Evolutionary conservation across 441 rosid genomes (phyloP).

Genomic region (Eutrema salsugineum): DNA sequence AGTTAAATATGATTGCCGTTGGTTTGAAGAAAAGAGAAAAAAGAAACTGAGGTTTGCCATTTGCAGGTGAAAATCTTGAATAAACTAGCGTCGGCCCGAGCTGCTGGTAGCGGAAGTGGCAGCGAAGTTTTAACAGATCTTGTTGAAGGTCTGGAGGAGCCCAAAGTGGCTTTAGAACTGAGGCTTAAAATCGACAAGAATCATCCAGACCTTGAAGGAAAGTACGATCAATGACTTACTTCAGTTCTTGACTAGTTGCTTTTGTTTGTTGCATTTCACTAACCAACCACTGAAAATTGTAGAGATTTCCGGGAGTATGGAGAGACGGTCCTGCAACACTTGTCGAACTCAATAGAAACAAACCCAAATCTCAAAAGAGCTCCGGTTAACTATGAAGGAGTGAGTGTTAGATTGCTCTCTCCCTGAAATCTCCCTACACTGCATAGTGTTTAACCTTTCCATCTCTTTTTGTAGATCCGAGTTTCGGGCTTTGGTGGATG

Average conservation of each 20-base stretch:
- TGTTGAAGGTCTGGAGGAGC: conserved; percentile 81
- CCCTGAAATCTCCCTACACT: background rate
- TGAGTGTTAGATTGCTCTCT: conserved; percentile 32
- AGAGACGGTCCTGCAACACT: conserved; percentile 76
- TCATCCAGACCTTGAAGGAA: conserved; percentile 91
- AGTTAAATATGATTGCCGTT: background rate
- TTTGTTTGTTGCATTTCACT: background rate
- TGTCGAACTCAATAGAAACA: conserved; percentile 52
- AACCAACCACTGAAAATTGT: conserved; percentile 21
- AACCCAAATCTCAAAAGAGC: conserved; percentile 74
- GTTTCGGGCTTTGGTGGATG: conserved; percentile 95
- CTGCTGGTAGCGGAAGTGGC: conserved; percentile 62
- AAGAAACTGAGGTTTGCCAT: background rate
- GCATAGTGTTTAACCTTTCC: background rate
- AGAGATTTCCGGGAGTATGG: conserved; percentile 95
- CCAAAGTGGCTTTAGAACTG: conserved; percentile 72
- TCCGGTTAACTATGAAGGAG: conserved; percentile 92
- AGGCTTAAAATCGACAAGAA: conserved; percentile 81
- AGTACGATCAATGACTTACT: conserved; percentile 48
- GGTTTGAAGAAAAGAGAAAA: background rate
- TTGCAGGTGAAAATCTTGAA: conserved; percentile 87
- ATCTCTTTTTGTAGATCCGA: conserved; percentile 51
- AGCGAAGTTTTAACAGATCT: conserved; percentile 90
- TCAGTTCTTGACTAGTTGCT: background rate
- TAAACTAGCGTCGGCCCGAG: conserved; percentile 91